Conservation (phyloP, 495 filamentous ascomycete genomes). For the Aspergillus conjunctus region DNA sequence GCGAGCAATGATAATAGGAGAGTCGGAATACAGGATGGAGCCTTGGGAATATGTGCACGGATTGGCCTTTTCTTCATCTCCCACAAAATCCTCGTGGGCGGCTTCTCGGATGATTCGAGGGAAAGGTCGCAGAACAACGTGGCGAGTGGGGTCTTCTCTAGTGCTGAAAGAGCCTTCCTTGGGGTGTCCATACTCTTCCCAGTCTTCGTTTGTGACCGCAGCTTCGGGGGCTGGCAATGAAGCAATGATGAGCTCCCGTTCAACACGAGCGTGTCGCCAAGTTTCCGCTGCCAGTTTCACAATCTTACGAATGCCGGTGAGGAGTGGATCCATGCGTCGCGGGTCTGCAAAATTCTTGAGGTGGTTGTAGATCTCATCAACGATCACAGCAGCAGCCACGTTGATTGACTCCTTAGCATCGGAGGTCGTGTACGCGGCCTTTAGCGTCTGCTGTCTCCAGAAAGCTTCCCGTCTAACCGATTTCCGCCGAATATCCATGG, state of each 20-base stretch:
- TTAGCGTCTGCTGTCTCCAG: conserved; percentile 66
- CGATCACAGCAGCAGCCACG: conserved; percentile 59
- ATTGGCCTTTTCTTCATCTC: conserved; percentile 42
- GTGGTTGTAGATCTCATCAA: conserved; percentile 61
- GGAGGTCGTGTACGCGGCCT: conserved; percentile 63
- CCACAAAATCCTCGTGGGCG: conserved; percentile 54
- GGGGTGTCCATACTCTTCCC: conserved; percentile 46
- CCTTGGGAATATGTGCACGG: conserved; percentile 54
- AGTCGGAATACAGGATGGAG: conserved; percentile 56
- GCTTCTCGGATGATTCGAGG: conserved; percentile 59
- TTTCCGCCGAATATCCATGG: conserved; percentile 62
- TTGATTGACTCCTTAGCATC: conserved; percentile 64
- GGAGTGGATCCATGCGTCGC: conserved; percentile 54
- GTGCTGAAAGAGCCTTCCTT: conserved; percentile 25
- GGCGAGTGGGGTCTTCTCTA: conserved; percentile 36
- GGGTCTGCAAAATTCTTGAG: conserved; percentile 62
- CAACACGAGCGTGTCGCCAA: conserved; percentile 64
- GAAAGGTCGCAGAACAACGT: conserved; percentile 55
- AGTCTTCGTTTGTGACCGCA: conserved; percentile 46
- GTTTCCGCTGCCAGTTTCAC: conserved; percentile 67
- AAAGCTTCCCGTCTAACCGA: conserved; percentile 63
- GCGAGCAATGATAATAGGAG: conserved; percentile 52
- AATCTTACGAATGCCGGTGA: conserved; percentile 54
- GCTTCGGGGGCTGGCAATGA: conserved; percentile 53
- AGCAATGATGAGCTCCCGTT: conserved; percentile 61